phyloP scores from a whole-genome alignment of 441 rosid genomes.

The Melastoma candidum region DNA sequence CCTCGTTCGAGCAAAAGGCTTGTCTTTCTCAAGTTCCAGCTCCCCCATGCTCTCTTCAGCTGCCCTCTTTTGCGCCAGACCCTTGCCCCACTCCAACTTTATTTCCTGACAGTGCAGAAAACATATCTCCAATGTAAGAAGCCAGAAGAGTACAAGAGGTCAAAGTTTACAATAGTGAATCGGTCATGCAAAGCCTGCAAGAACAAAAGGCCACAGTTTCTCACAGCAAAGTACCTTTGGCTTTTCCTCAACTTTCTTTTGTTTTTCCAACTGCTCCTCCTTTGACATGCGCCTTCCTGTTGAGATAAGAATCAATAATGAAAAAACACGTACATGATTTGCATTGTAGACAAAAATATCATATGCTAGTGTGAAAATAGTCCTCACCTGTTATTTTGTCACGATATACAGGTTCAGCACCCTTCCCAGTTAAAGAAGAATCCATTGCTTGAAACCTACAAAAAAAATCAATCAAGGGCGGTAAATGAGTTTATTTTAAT shows the following conservation, averaged over 20 bases:
- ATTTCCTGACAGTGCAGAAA: background rate
- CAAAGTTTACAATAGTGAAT: background rate
- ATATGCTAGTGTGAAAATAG: background rate
- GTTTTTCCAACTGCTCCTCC: constrained; percentile 66
- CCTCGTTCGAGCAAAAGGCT: constrained; percentile 91
- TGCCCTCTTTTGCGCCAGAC: constrained; percentile 89
- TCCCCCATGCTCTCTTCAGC: constrained; percentile 67
- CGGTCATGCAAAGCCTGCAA: too few relatives aligned
- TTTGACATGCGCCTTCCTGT: constrained; percentile 71
- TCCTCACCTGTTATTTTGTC: constrained; percentile 49
- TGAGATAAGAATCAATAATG: constrained; percentile 12
- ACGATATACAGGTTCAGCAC: constrained; percentile 75
- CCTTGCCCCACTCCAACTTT: constrained; percentile 91
- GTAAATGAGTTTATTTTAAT: too few relatives aligned
- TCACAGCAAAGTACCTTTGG: constrained; percentile 51
- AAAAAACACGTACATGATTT: background rate
- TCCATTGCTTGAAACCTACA: constrained; percentile 64
- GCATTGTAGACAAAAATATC: background rate
- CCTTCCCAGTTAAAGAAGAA: constrained; percentile 62
- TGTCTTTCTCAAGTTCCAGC: constrained; percentile 76
- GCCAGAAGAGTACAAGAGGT: background rate
- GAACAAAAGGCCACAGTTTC: background rate
- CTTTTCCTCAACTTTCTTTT: constrained; percentile 55
- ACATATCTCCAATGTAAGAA: background rate
- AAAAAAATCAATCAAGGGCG: constrained; percentile 4